Evolutionary conservation across 2,329 filamentous ascomycete species (phyloP).

Genomic region (Penicillium hesseltinei): DNA sequence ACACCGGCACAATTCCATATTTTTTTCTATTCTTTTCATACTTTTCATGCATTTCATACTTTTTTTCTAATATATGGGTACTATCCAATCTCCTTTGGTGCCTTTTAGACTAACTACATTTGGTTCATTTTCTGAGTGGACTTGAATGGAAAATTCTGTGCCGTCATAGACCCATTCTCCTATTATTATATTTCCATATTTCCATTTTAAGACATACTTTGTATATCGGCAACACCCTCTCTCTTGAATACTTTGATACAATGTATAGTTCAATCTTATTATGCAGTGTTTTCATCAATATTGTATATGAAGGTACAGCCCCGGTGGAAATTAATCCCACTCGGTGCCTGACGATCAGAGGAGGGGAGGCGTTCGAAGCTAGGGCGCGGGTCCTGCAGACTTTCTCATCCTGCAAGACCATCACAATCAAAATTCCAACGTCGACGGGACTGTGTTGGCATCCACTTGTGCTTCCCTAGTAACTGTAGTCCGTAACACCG

Average conservation of each 20-base stretch:
- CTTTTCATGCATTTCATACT: background rate
- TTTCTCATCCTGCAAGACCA: background rate
- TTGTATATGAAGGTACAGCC: background rate
- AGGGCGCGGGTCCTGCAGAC: background rate
- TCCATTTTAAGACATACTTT: too few species aligned
- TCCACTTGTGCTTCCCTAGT: background rate
- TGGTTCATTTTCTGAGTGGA: background rate
- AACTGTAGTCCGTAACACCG: background rate
- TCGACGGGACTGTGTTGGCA: background rate
- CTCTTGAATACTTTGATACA: background rate
- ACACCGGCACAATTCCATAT: background rate
- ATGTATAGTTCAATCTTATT: background rate
- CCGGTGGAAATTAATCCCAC: background rate
- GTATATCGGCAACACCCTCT: background rate
- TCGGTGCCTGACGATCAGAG: slow-evolving; percentile 17
- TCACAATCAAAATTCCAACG: background rate
- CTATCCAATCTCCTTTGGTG: background rate
- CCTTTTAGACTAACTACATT: background rate
- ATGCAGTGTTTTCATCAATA: background rate
- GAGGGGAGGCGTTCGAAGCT: background rate
- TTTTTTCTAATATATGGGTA: background rate
- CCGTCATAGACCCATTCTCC: background rate
- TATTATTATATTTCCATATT: background rate
- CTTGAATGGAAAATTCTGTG: background rate
- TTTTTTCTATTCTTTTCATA: background rate